Conservation (phyloP, 2,329 filamentous ascomycete species). For the Alternaria viburni region DNA sequence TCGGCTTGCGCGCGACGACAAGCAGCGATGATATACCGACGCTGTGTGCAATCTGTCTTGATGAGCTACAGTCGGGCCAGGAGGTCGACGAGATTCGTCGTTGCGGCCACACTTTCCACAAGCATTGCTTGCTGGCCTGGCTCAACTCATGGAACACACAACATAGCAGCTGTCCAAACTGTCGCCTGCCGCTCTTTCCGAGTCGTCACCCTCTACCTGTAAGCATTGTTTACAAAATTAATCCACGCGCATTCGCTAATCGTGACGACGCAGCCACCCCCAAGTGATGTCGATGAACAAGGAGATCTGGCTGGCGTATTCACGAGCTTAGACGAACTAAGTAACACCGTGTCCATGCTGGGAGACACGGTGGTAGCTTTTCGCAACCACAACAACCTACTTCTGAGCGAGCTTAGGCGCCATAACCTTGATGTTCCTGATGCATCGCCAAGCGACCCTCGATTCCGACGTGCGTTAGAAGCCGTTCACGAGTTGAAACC, state of each 20-base stretch:
- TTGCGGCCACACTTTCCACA: conserved; percentile 1
- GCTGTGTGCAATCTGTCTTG: background rate
- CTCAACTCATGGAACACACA: background rate
- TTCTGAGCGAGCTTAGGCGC: background rate
- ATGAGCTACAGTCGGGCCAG: background rate
- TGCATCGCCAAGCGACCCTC: background rate
- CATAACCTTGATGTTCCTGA: background rate
- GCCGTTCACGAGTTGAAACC: background rate
- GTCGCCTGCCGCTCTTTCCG: background rate
- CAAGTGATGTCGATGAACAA: background rate
- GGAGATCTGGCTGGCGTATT: background rate
- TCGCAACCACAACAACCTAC: background rate
- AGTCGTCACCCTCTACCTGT: background rate
- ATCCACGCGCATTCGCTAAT: background rate
- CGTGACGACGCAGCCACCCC: background rate
- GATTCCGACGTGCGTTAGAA: background rate
- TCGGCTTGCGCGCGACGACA: background rate
- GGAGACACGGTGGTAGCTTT: background rate
- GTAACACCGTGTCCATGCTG: background rate
- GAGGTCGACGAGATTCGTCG: background rate
- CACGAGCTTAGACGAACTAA: background rate
- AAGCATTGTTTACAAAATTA: background rate
- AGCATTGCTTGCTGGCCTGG: background rate
- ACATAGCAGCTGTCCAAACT: background rate
- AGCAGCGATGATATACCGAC: background rate